These are phyloP conservation scores for Sarocladiaceae sp. DNA, from an alignment of 2,329 filamentous ascomycete species.

Conservation along the genomic window DNA sequence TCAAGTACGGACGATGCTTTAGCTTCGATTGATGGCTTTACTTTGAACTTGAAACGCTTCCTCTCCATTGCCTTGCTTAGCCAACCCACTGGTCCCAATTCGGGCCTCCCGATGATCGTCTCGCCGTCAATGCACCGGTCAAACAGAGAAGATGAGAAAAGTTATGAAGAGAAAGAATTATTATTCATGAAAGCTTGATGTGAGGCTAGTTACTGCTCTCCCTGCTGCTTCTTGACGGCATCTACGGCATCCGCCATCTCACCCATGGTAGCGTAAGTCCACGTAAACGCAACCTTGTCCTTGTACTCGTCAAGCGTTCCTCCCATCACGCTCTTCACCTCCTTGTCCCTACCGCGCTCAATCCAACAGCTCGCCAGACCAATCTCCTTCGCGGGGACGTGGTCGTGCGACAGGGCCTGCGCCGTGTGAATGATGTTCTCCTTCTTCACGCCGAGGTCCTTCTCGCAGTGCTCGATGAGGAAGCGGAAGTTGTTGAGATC, in stretches of 20 bases:
- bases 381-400: conserved; percentile 55
- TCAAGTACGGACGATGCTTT: no score
- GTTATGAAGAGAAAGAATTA: no score
- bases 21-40: no score
- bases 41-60: no score
- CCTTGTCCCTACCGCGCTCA: conserved; percentile 39
- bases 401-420: conserved; percentile 61
- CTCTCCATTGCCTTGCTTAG: no score
- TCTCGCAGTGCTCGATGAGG: conserved; percentile 46
- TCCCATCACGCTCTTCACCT: conserved; percentile 16
- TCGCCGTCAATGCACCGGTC: no score
- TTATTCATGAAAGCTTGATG: background rate
- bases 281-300: conserved; percentile 30
- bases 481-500: conserved; percentile 58
- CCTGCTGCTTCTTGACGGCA: conserved; percentile 7
- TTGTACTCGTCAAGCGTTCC: conserved; percentile 23
- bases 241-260: conserved; percentile 56
- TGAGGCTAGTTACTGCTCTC: background rate
- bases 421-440: conserved; percentile 61
- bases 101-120: no score
- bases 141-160: no score
- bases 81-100: no score
- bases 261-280: conserved; percentile 51
- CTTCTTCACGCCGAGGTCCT: conserved; percentile 44
- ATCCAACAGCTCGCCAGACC: conserved; percentile 62